A percentile compares a stretch with the other conserved stretches of the same genome.
These are phyloP conservation scores for Silene noctiflora DNA, from an alignment of 179 eudicot species.

Conservation along the genomic window DNA sequence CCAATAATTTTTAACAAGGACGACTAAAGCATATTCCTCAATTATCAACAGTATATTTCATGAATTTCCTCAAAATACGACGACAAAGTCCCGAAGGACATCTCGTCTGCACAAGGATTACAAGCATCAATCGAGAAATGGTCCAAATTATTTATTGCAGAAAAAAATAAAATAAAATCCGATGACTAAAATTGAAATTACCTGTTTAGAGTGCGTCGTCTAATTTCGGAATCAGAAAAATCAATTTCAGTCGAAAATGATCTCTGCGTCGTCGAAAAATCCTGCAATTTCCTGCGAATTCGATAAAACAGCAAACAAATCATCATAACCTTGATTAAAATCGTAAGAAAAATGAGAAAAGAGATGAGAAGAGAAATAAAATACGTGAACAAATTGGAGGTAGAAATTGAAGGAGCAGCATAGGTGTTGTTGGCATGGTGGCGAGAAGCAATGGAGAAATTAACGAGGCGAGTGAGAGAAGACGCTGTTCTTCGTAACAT, in stretches of 20 bases:
- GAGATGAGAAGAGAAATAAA: background rate
- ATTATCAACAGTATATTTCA: too few relatives aligned
- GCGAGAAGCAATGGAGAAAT: constrained; percentile 17
- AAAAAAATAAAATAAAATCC: too few relatives aligned
- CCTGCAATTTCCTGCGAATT: constrained; percentile 17
- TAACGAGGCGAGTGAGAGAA: constrained; percentile 21
- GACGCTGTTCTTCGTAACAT: constrained; percentile 29
- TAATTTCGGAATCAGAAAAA: constrained; percentile 69
- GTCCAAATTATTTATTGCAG: too few relatives aligned
- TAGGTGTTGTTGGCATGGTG: background rate
- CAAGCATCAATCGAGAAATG: background rate
- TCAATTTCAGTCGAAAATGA: constrained; percentile 42
- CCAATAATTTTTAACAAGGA: too few relatives aligned
- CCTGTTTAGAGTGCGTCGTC: constrained; percentile 71
- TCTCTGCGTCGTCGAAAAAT: constrained; percentile 12
- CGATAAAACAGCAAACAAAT: background rate
- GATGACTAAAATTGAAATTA: background rate
- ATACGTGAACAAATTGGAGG: constrained; percentile 20
- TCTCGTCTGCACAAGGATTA: too few relatives aligned
- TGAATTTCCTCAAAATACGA: too few relatives aligned
- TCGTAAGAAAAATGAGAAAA: background rate
- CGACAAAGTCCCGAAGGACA: too few relatives aligned
- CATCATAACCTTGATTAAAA: background rate
- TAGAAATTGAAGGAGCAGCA: constrained; percentile 13
- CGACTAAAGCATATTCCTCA: too few relatives aligned